Evolutionary conservation across 1,139 yeast genomes (phyloP).

Genomic region (Kurtzmaniella quercitrusa): DNA sequence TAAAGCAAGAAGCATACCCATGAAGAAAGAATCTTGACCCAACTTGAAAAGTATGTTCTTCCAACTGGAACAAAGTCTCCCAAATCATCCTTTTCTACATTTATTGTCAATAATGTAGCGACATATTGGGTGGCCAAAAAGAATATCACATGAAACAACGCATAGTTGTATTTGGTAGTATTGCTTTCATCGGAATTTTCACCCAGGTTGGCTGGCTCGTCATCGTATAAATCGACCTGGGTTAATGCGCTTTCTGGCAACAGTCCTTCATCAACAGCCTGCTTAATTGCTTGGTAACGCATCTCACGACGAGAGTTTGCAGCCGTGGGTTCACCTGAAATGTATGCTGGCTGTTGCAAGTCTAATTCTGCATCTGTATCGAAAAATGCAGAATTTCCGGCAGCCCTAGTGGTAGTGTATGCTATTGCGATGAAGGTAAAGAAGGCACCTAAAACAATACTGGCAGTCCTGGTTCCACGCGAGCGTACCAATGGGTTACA

Average conservation of each 20-base stretch:
- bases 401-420: constrained; percentile 95
- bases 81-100: constrained; percentile 77
- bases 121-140: constrained; percentile 96
- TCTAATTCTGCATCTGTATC: constrained; percentile 20
- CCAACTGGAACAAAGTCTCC: constrained; percentile 97
- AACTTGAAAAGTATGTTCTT: constrained; percentile 88
- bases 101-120: constrained; percentile 88
- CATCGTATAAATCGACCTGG: constrained; percentile 61
- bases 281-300: constrained; percentile 84
- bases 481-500: constrained; percentile 93
- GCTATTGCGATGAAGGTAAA: constrained; percentile 95
- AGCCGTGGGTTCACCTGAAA: constrained; percentile 51
- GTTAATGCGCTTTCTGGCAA: constrained; percentile 87
- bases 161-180: constrained; percentile 79
- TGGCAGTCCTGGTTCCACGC: constrained; percentile 83
- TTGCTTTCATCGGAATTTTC: constrained; percentile 56
- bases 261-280: constrained; percentile 93
- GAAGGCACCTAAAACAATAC: constrained; percentile 84
- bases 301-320: constrained; percentile 52
- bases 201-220: constrained; percentile 32
- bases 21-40: constrained; percentile 90
- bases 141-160: constrained; percentile 86
- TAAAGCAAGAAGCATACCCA: constrained; percentile 88
- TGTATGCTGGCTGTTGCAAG: constrained; percentile 18
- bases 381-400: constrained; percentile 67